Evolutionary conservation across 1,284 basidiomycete genomes (phyloP).

Genomic region (Acaromyces ingoldii): DNA sequence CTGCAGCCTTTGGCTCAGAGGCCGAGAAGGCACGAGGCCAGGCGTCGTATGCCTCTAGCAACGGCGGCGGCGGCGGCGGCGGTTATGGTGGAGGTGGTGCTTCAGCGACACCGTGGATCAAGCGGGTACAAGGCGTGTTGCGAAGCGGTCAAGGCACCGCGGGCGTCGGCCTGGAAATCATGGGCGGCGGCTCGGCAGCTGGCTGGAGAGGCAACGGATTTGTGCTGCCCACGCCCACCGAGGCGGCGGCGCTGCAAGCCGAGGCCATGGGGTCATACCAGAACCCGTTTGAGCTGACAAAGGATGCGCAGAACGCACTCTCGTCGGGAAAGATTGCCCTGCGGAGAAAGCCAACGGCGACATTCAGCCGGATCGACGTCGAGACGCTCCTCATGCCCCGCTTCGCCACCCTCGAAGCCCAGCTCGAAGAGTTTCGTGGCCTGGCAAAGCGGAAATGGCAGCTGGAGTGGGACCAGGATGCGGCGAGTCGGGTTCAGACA

Average conservation of each 20-base stretch:
- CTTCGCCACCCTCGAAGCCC: not conserved
- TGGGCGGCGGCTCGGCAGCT: constrained; percentile 48
- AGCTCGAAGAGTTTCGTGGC: too few species aligned
- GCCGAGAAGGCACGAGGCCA: constrained; percentile 10
- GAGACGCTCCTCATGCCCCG: not conserved
- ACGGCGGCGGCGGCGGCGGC: too few species aligned
- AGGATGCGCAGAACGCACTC: constrained; percentile 25
- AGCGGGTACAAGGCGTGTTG: constrained; percentile 20
- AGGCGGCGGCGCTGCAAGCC: constrained; percentile 24
- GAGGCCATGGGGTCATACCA: constrained; percentile 18
- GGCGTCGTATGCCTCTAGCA: not conserved
- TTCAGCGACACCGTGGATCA: constrained; percentile 16
- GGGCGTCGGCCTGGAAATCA: constrained; percentile 24
- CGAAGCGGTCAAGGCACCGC: constrained; percentile 30
- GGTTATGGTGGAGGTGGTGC: too few species aligned
- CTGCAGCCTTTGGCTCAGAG: constrained; percentile 22
- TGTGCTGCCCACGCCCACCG: constrained; percentile 40
- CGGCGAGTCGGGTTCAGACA: too few species aligned
- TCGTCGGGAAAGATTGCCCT: constrained; percentile 23
- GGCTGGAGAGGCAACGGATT: constrained; percentile 52
- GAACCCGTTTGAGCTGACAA: constrained; percentile 32
- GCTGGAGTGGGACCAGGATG: too few species aligned
- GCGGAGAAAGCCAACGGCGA: constrained; percentile 26
- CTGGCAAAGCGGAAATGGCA: too few species aligned
- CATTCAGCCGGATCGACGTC: constrained; percentile 11